Conservation (phyloP, 2,329 filamentous ascomycete genomes). For the Colletotrichum godetiae region DNA sequence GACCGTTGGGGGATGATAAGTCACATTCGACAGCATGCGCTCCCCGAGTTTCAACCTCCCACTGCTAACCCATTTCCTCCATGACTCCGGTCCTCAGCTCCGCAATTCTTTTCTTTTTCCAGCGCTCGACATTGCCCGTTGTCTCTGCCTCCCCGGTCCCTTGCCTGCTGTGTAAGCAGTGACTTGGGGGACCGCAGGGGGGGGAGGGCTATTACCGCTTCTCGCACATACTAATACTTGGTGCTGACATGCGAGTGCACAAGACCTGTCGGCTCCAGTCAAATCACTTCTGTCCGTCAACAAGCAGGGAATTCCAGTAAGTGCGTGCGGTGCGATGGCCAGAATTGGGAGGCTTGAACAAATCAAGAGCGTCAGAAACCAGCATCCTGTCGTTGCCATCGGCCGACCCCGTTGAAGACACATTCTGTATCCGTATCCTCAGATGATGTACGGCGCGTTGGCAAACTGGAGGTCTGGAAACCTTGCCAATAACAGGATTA, state of each 20-base stretch:
- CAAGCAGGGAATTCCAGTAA: slow-evolving; percentile 14
- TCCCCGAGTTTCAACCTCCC: slow-evolving; percentile 20
- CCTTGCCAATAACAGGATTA: background rate
- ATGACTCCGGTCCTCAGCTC: slow-evolving; percentile 19
- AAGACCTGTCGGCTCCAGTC: background rate
- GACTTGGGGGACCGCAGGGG: slow-evolving; percentile 16
- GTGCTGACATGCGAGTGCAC: slow-evolving; percentile 8
- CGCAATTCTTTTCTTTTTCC: slow-evolving; percentile 28
- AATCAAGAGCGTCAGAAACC: background rate
- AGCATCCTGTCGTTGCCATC: background rate
- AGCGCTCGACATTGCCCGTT: background rate
- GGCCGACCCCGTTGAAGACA: background rate
- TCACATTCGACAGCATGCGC: slow-evolving; percentile 26
- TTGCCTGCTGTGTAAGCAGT: slow-evolving; percentile 19
- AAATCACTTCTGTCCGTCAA: background rate
- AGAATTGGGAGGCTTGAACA: background rate
- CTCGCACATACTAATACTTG: background rate
- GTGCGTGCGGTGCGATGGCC: background rate
- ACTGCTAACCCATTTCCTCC: slow-evolving; percentile 13
- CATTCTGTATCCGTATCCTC: background rate
- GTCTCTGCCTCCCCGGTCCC: slow-evolving; percentile 8
- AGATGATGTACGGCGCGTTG: background rate
- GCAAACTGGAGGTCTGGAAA: background rate
- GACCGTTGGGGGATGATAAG: slow-evolving; percentile 17
- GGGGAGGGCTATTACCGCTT: background rate